phyloP scores from a whole-genome alignment of 257 asterid genomes.

The Fraxinus americana region DNA sequence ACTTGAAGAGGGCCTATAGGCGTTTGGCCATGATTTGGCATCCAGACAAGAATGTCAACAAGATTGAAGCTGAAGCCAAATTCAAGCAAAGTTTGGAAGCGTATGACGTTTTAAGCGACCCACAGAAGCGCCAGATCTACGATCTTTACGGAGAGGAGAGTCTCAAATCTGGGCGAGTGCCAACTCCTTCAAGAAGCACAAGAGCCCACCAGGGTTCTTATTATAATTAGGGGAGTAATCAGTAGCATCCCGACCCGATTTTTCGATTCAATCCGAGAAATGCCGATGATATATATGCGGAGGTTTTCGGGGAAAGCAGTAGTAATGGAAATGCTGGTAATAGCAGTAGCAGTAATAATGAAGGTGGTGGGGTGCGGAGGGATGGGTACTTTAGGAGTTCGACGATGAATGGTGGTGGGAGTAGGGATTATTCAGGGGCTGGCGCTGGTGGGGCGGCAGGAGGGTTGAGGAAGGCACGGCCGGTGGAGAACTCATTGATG shows the following conservation, averaged over 20 bases:
- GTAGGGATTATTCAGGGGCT: slow-evolving; percentile 33
- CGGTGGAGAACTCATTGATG: slow-evolving; percentile 69
- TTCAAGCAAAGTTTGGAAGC: no score
- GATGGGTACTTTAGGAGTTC: slow-evolving; percentile 69
- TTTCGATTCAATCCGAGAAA: slow-evolving; percentile 83
- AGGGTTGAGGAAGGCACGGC: slow-evolving; percentile 64
- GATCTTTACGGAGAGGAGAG: no score
- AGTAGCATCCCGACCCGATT: slow-evolving; percentile 76
- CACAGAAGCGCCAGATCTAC: no score
- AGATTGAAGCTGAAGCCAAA: no score
- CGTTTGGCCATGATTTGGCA: no score
- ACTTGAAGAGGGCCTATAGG: no score
- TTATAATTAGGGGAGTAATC: slow-evolving; percentile 18
- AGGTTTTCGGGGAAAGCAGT: slow-evolving; percentile 67
- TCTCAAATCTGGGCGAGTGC: no score
- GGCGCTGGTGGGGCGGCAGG: slow-evolving; percentile 41
- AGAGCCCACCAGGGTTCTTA: no score
- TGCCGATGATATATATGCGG: slow-evolving; percentile 88
- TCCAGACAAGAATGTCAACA: no score
- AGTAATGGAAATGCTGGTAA: slow-evolving; percentile 17
- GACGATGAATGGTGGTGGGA: slow-evolving; percentile 53
- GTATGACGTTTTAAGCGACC: no score
- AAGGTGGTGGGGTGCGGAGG: slow-evolving; percentile 39
- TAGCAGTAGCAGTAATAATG: neutral
- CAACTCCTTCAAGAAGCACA: no score